Evolutionary conservation across 2,329 filamentous ascomycete genomes (phyloP), one percentile per base, ranked within the genome.

Genomic region (Pyricularia sp.): DNA sequence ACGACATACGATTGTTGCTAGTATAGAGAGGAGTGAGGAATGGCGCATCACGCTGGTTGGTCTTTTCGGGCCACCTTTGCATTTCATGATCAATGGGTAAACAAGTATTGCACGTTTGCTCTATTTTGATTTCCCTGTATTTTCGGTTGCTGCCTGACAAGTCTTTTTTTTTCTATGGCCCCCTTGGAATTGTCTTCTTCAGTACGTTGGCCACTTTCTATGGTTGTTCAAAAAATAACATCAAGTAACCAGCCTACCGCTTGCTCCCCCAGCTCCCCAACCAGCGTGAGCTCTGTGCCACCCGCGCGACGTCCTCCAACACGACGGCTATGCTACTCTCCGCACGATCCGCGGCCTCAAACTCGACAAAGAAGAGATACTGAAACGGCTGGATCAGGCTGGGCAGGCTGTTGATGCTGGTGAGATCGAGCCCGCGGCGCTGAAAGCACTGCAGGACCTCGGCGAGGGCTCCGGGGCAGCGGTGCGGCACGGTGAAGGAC

Each of bases 311-410:
- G 68, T 82, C 82, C 63, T 77, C 77, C 72, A 93, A 74, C 30
- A 86, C 88, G 26, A 75, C 76, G 66, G 83, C 80, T 19, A 92
- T 87, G 67, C 80, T 64, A 24, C 33, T 35, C 28, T 28, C 22
- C 2, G 28, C 63, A 24, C 55, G 53, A 28, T 74, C 65, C 74
- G 69, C 76, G 77, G 73, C 85, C 82, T 1, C 89, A 70, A 96
- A 92, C 79, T 97, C 93, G 33, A 97, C 87, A 73, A 97, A 93
- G 78, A 97, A 97, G 49, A 97, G 84, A 77, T 97, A 97, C 73
- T 96, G 87, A 84, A 96, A 97, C 24, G 89, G 85, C 69, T 79
- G 78, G 53, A 83, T 79, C 65, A 89, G 83, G 70, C 90, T 92
- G 5, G 93, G 93, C 68, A 93, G 78, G 69, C 90, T 92, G 73